Conservation (phyloP, 2,329 filamentous ascomycete genomes). For the Botryosphaeria dothidea region DNA sequence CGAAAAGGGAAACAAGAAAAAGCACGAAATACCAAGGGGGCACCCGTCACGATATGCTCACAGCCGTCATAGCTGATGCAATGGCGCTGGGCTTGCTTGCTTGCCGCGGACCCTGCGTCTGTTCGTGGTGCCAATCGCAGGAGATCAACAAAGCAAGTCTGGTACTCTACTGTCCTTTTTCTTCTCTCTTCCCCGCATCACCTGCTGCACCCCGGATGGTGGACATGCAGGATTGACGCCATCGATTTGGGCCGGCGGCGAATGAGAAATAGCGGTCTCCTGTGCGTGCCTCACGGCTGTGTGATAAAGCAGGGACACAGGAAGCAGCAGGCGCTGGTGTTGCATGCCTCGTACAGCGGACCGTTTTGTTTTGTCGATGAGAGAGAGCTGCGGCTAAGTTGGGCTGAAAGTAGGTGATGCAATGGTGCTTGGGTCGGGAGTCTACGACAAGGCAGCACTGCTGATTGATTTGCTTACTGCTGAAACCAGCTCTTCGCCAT, state of each 20-base stretch:
- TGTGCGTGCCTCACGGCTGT: not conserved
- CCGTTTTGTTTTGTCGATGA: no score
- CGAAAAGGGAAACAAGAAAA: no score
- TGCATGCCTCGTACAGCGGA: not conserved
- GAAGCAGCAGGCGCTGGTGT: not conserved
- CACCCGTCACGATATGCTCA: no score
- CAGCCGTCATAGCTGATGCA: no score
- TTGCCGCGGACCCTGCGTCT: not conserved
- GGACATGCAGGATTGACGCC: not conserved
- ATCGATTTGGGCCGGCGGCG: not conserved
- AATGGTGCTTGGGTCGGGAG: not conserved
- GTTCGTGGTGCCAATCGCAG: not conserved
- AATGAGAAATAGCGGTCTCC: not conserved
- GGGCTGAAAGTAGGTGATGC: not conserved
- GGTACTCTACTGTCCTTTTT: not conserved
- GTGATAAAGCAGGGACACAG: not conserved
- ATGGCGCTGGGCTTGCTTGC: not conserved
- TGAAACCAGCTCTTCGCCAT: not conserved
- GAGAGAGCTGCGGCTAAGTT: no score
- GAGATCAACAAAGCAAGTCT: not conserved
- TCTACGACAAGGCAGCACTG: no score
- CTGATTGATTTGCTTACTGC: not conserved
- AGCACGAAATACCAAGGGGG: no score
- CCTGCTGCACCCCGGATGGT: not conserved
- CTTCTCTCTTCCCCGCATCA: not conserved